phyloP scores from a whole-genome alignment of 148 eudicot species.

The Rhododendron henanense region DNA sequence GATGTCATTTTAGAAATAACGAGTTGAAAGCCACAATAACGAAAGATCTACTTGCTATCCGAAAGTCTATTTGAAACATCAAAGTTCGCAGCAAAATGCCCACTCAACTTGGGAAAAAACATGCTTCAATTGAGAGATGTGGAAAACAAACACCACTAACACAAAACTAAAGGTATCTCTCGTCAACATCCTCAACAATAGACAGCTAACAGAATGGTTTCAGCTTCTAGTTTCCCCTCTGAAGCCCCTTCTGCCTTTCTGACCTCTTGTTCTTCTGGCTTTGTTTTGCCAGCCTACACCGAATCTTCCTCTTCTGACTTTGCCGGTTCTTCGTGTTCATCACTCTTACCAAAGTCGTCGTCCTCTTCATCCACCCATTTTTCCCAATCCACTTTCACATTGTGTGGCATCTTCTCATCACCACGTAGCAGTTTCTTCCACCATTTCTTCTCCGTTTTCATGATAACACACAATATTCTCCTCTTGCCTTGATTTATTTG shows the following conservation, averaged over 20 bases:
- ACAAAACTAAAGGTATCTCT: background rate
- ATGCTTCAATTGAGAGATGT: background rate
- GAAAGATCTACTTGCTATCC: background rate
- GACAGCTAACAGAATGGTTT: background rate
- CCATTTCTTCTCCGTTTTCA: slow-evolving; percentile 81
- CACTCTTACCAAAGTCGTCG: slow-evolving; percentile 14
- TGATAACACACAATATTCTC: slow-evolving; percentile 57
- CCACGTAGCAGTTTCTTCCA: slow-evolving; percentile 73
- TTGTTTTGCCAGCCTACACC: background rate
- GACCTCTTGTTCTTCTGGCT: background rate
- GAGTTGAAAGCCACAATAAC: background rate
- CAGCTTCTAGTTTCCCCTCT: background rate
- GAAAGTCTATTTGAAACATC: background rate
- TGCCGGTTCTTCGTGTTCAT: too few species aligned
- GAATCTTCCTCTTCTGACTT: too few species aligned
- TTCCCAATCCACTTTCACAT: slow-evolving; percentile 94
- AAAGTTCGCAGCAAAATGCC: background rate
- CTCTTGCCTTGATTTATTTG: too few species aligned
- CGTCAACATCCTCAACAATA: background rate
- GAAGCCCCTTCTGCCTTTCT: background rate
- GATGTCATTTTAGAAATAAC: too few species aligned
- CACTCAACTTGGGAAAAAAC: background rate
- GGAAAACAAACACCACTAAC: background rate
- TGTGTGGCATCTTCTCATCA: slow-evolving; percentile 77
- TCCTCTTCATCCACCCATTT: slow-evolving; percentile 98